Evolutionary conservation across 495 filamentous ascomycete genomes (phyloP).

Genomic region (Schizothecium vesticola): DNA sequence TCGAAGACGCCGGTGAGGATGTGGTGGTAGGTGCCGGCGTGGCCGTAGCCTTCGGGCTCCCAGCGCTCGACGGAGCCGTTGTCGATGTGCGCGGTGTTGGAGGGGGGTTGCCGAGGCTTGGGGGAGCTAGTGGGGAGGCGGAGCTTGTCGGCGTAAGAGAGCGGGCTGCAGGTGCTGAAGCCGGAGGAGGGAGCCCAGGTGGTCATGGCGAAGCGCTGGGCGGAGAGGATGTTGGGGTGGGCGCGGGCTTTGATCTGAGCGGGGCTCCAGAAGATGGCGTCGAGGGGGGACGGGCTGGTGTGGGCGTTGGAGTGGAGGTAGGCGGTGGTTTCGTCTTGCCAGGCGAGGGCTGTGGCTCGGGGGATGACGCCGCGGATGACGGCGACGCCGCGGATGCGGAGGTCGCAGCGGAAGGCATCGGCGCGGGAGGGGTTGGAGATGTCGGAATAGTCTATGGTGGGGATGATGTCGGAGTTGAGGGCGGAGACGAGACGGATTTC

Average conservation of each 20-base stretch:
- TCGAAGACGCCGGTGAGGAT: slow-evolving; percentile 78
- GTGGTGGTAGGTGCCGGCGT: slow-evolving; percentile 58
- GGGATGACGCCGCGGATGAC: slow-evolving; percentile 58
- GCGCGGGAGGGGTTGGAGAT: slow-evolving; percentile 43
- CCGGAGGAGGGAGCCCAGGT: slow-evolving; percentile 63
- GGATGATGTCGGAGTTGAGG: slow-evolving; percentile 44
- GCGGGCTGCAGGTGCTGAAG: slow-evolving; percentile 55
- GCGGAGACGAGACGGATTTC: slow-evolving; percentile 48
- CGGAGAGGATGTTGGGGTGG: slow-evolving; percentile 64
- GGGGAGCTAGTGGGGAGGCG: slow-evolving; percentile 47
- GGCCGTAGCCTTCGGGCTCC: slow-evolving; percentile 77
- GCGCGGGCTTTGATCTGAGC: slow-evolving; percentile 67
- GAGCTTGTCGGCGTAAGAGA: slow-evolving; percentile 74
- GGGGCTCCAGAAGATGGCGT: slow-evolving; percentile 80
- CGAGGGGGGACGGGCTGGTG: slow-evolving; percentile 46
- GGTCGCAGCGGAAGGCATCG: slow-evolving; percentile 38
- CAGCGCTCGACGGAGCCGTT: slow-evolving; percentile 81
- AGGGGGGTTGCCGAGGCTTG: not conserved
- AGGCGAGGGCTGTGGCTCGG: slow-evolving; percentile 44
- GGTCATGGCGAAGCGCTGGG: slow-evolving; percentile 71
- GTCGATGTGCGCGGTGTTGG: slow-evolving; percentile 60
- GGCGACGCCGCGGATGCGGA: slow-evolving; percentile 55
- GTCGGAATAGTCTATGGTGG: slow-evolving; percentile 56
- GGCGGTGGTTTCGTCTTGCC: slow-evolving; percentile 47
- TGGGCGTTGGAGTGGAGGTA: slow-evolving; percentile 55